Base-by-base conservation (phyloP, 2,329 filamentous ascomycete genomes). In the Laburnicola sp. region DNA sequence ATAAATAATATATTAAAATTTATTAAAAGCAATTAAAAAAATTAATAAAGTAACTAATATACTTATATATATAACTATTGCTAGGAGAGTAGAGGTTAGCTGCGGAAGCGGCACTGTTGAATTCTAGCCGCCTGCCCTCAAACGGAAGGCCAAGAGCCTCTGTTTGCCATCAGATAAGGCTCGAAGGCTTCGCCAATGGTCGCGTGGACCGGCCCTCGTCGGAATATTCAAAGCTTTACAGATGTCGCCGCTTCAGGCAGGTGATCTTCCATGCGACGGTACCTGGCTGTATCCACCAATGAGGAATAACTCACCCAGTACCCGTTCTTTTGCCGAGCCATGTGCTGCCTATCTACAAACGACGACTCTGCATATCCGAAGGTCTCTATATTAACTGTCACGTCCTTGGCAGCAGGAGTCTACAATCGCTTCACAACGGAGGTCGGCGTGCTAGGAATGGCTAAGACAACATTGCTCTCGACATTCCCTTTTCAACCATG, bases 401-500 rank as follows among this genome's bases (percentile, higher is more conserved):
- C n/a, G 11, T 11, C 23, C 34, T 31, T 31, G 43, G 43, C 43
- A 30, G 34, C 23, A 38, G 32, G 16, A 16, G 11, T 10, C 23
- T 25, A 36, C 22, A 28, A 30, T 30, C 30, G 16, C 34, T 23
- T 16, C 32, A 4, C 10, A 16, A 37, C n/a, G 34, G 43, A 25
- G 5, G 21, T 30, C 26, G 34, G 34, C 34, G 6, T 37, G 43
- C 30, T 34, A 45, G 34, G 43, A 10, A 45, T 30, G 25, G 26
- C 6, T 23, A 16, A 16, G 37, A 30, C 23, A 25, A 46, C 23
- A 16, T 11, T 6, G 6, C 26, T 23, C 21, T 42, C 23, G 50
- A 53, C 41, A 49, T 53, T 35, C 45, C 50, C 45, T n/a, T 49
- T 53, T 42, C 16, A 42, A 39, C 34, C 38, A 16, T 48, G 49